Evolutionary conservation across 116 monocot species (phyloP).

Genomic region (Papilionanthe hybrid): DNA sequence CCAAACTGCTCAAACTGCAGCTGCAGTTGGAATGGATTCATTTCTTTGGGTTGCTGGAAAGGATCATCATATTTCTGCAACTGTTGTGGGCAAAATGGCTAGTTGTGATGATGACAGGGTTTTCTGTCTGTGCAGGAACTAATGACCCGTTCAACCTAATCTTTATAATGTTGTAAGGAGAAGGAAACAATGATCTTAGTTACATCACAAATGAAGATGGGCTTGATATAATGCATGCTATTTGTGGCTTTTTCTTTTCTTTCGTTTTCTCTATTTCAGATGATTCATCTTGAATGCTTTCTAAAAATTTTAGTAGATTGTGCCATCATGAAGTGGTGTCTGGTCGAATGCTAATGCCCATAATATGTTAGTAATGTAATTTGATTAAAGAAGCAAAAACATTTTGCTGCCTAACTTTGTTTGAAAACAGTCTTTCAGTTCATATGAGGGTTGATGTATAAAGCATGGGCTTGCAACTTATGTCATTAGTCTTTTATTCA

Average conservation of each 20-base stretch:
- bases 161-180: not conserved
- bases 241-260: not conserved
- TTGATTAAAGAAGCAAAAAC: too few relatives aligned
- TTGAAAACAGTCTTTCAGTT: too few relatives aligned
- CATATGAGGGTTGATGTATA: too few relatives aligned
- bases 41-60: not conserved
- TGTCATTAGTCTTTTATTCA: too few relatives aligned
- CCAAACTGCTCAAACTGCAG: constrained; percentile 34
- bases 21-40: not conserved
- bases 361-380: too few relatives aligned
- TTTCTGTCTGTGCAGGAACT: not conserved
- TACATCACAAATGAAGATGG: not conserved
- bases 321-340: too few relatives aligned
- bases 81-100: not conserved
- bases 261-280: too few relatives aligned
- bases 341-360: too few relatives aligned
- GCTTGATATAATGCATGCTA: not conserved
- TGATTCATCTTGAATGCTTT: too few relatives aligned
- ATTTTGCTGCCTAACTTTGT: too few relatives aligned
- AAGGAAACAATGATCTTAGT: not conserved
- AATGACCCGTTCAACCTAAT: not conserved
- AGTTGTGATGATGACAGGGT: not conserved
- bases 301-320: too few relatives aligned
- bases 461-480: too few relatives aligned
- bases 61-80: not conserved